Conservation (phyloP, 371 early-diverging fungal species). For the Saksenaea oblongispora region DNA sequence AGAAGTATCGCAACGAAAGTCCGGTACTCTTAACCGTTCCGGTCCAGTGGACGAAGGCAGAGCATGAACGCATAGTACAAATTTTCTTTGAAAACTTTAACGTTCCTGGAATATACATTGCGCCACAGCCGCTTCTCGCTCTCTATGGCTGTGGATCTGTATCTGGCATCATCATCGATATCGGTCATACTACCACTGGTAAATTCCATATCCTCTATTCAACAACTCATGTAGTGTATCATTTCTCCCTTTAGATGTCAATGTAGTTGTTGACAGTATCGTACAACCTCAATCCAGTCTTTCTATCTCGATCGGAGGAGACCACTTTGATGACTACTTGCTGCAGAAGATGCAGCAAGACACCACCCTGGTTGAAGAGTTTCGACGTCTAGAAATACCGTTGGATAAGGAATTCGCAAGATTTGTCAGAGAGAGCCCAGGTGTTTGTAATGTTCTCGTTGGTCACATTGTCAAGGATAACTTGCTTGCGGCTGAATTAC, state of each 20-base stretch:
- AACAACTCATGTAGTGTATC: not conserved
- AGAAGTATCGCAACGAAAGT: conserved; percentile 73
- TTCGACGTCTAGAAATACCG: conserved; percentile 41
- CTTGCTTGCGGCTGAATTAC: conserved; percentile 13
- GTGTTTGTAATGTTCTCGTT: conserved; percentile 55
- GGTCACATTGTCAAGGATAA: conserved; percentile 48
- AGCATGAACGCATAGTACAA: conserved; percentile 81
- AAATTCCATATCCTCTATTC: not conserved
- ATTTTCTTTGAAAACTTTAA: conserved; percentile 91
- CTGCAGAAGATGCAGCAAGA: conserved; percentile 60
- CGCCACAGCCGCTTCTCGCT: conserved; percentile 81
- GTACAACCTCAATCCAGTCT: conserved; percentile 60
- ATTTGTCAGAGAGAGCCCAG: conserved; percentile 58
- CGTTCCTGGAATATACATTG: conserved; percentile 82
- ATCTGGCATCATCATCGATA: conserved; percentile 87
- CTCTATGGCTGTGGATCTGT: conserved; percentile 79
- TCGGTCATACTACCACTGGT: conserved; percentile 82
- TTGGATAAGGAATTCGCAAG: conserved; percentile 59
- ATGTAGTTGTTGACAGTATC: conserved; percentile 71
- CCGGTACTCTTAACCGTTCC: conserved; percentile 83
- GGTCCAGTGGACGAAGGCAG: conserved; percentile 78
- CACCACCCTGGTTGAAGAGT: conserved; percentile 35
- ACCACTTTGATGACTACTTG: conserved; percentile 65
- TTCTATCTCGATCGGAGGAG: conserved; percentile 70
- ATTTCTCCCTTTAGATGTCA: conserved; percentile 50